These are phyloP conservation scores for Fusarium buharicum DNA, from an alignment of 2,329 filamentous ascomycete species.

Conservation along the genomic window DNA sequence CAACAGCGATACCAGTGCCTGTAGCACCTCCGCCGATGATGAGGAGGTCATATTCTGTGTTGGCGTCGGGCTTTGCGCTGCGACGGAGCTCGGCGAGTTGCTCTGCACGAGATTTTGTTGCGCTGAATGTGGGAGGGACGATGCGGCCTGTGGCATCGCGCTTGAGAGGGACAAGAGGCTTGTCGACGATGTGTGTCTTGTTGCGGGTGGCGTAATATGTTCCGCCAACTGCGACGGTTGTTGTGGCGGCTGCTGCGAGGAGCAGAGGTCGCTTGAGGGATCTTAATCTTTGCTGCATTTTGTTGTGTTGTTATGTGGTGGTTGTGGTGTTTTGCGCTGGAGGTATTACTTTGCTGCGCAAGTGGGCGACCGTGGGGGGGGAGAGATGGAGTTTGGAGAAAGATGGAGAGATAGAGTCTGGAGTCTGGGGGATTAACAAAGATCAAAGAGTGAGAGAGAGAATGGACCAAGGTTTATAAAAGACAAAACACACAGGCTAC, in stretches of 20 bases:
- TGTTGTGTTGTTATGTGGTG: background rate
- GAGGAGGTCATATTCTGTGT: constrained; percentile 77
- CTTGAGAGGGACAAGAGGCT: constrained; percentile 49
- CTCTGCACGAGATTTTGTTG: constrained; percentile 50
- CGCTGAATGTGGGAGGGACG: constrained; percentile 52
- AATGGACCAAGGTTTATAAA: constrained; percentile 23
- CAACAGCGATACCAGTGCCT: constrained; percentile 81
- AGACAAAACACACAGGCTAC: constrained; percentile 3
- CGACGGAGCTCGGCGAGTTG: constrained; percentile 55
- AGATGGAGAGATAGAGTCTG: constrained; percentile 24
- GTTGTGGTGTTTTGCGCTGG: constrained; percentile 11
- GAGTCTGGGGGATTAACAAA: constrained; percentile 17
- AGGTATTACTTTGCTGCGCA: background rate
- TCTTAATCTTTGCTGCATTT: constrained; percentile 52
- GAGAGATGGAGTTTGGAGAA: constrained; percentile 4
- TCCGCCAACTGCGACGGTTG: constrained; percentile 46
- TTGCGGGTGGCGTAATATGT: constrained; percentile 46
- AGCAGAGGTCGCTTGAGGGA: constrained; percentile 50
- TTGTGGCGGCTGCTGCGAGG: constrained; percentile 47
- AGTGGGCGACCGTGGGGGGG: background rate
- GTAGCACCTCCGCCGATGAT: constrained; percentile 84
- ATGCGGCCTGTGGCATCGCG: constrained; percentile 53
- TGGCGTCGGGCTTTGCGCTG: constrained; percentile 47
- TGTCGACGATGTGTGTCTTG: constrained; percentile 48
- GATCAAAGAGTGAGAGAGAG: constrained; percentile 5